Evolutionary conservation across 192 early-diverging fungal species (phyloP).

Genomic region (Podila clonocystis): DNA sequence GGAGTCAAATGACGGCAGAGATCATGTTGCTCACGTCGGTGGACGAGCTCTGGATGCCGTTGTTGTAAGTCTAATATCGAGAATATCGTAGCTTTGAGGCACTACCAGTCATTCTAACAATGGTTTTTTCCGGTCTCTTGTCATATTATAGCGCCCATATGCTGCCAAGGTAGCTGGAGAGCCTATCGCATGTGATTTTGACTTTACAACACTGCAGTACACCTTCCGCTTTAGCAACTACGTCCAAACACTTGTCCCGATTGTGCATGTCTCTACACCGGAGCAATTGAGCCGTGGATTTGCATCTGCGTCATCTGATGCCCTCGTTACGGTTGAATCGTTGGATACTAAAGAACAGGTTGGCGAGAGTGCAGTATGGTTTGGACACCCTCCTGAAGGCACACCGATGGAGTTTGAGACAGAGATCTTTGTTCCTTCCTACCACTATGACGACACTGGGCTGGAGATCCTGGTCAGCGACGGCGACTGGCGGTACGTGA

Average conservation of each 20-base stretch:
- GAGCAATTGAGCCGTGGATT: conserved; percentile 2
- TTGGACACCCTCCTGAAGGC: conserved; percentile 35
- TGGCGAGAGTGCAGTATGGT: conserved; percentile 10
- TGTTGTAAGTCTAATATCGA: conserved; percentile 53
- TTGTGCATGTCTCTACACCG: conserved; percentile 12
- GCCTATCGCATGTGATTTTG: conserved; percentile 68
- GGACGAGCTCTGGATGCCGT: conserved; percentile 84
- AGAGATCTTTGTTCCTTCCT: conserved; percentile 80
- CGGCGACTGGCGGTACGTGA: conserved; percentile 78
- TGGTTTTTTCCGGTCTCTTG: neutral
- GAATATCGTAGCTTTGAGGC: neutral
- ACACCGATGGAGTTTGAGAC: conserved; percentile 52
- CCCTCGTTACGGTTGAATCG: neutral
- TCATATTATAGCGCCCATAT: conserved; percentile 71
- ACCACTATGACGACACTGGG: conserved; percentile 65
- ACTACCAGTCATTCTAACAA: neutral
- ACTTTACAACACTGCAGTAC: conserved; percentile 68
- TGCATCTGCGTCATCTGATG: neutral
- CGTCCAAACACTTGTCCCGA: conserved; percentile 40
- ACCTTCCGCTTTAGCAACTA: conserved; percentile 66
- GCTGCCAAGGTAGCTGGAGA: conserved; percentile 78
- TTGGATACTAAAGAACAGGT: neutral
- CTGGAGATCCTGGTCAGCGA: conserved; percentile 70
- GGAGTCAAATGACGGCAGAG: conserved; percentile 44
- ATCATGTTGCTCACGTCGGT: conserved; percentile 68